phyloP scores from a whole-genome alignment of 1,284 basidiomycete species.

The Ceratobasidium sp. region DNA sequence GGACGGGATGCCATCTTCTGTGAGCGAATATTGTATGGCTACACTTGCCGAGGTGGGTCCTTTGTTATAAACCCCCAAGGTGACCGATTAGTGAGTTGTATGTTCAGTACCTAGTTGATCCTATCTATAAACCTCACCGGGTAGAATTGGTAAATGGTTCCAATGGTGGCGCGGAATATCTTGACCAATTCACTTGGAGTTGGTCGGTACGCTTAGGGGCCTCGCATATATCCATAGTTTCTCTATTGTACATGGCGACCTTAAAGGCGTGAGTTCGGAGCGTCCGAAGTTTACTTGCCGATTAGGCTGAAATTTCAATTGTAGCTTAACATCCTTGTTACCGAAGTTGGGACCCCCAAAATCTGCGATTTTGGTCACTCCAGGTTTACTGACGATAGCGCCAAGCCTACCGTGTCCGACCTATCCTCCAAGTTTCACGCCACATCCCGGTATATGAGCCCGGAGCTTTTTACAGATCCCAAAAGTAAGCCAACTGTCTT shows the following conservation, averaged over 20 bases:
- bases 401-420: slow-evolving; percentile 3
- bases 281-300: not conserved
- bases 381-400: not conserved
- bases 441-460: slow-evolving; percentile 37
- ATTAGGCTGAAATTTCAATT: too few species aligned
- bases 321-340: slow-evolving; percentile 28
- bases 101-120: slow-evolving; percentile 8
- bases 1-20: slow-evolving; percentile 27
- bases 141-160: slow-evolving; percentile 7
- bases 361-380: slow-evolving; percentile 40
- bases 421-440: slow-evolving; percentile 30
- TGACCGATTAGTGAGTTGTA: not conserved
- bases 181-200: not conserved
- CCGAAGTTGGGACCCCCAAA: slow-evolving; percentile 20
- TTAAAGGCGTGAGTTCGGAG: slow-evolving; percentile 15
- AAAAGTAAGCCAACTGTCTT: not conserved
- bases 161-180: not conserved
- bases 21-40: slow-evolving; percentile 19
- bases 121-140: not conserved
- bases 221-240: slow-evolving; percentile 27
- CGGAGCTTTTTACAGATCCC: slow-evolving; percentile 19
- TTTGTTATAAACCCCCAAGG: not conserved
- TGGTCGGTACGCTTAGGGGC: slow-evolving; percentile 28
- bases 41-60: not conserved
- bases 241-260: slow-evolving; percentile 32